A percentile compares a stretch with the other conserved stretches of the same genome.
These are phyloP conservation scores for Didymella keratinophila DNA, from an alignment of 2,329 filamentous ascomycete species.

Conservation along the genomic window DNA sequence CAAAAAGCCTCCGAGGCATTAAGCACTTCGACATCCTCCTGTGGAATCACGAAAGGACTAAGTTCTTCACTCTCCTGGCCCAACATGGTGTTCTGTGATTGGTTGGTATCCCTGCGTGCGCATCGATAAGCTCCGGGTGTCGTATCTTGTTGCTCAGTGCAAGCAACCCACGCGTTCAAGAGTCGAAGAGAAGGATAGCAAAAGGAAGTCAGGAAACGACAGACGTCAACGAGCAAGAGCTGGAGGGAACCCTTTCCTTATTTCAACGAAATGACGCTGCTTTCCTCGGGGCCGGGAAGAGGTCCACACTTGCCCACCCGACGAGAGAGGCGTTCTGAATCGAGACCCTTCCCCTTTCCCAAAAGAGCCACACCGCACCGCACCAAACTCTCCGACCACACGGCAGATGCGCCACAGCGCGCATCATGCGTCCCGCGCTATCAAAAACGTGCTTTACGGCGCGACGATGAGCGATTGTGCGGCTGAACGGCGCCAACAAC, in stretches of 20 bases:
- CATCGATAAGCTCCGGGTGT: slow-evolving; percentile 18
- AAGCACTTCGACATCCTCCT: slow-evolving; percentile 52
- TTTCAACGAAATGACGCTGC: slow-evolving; percentile 24
- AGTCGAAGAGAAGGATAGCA: not conserved
- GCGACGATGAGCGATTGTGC: slow-evolving; percentile 1
- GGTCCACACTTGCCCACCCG: slow-evolving; percentile 3
- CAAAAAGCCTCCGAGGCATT: slow-evolving; percentile 53
- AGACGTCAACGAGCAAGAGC: slow-evolving; percentile 10
- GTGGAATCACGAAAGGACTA: slow-evolving; percentile 55
- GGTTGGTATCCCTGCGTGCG: slow-evolving; percentile 14
- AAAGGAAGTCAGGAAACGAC: not conserved
- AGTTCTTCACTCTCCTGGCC: slow-evolving; percentile 19
- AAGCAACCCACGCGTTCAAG: not conserved
- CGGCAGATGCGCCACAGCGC: slow-evolving; percentile 17
- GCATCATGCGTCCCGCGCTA: slow-evolving; percentile 15
- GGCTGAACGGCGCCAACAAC: not conserved
- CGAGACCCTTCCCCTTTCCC: slow-evolving; percentile 24
- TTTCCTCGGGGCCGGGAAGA: slow-evolving; percentile 3
- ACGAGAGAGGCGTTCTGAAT: slow-evolving; percentile 6
- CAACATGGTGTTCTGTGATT: slow-evolving; percentile 22
- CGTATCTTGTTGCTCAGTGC: not conserved
- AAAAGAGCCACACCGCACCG: slow-evolving; percentile 4
- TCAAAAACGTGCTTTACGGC: slow-evolving; percentile 5
- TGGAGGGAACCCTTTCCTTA: slow-evolving; percentile 20
- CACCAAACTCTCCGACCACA: slow-evolving; percentile 21